Evolutionary conservation across 352 stramenopile genomes (phyloP).

Genomic region (Phytopythium boreale): DNA sequence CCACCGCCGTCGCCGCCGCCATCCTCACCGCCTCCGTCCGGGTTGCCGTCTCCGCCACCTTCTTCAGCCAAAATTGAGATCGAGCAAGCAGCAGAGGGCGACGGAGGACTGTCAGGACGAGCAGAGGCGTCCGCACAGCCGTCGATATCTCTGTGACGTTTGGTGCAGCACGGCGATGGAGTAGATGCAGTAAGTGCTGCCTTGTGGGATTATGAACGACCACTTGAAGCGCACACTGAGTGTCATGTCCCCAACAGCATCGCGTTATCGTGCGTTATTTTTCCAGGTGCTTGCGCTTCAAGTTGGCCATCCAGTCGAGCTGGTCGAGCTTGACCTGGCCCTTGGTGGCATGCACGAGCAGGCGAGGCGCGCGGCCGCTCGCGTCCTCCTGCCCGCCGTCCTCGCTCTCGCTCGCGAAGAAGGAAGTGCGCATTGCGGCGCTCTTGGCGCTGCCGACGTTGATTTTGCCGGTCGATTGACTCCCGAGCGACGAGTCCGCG

Average conservation of each 20-base stretch:
- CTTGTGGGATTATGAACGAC: too few relatives aligned
- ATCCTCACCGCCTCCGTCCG: neutral
- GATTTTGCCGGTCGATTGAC: slow-evolving; percentile 55
- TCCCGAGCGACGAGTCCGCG: slow-evolving; percentile 7
- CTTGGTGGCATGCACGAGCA: slow-evolving; percentile 47
- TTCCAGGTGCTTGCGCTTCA: slow-evolving; percentile 70
- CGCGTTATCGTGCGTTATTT: slow-evolving; percentile 13
- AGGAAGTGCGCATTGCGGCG: slow-evolving; percentile 72
- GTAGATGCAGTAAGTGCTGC: neutral
- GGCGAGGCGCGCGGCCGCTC: slow-evolving; percentile 14
- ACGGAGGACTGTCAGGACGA: too few relatives aligned
- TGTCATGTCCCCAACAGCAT: neutral
- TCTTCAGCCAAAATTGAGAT: neutral
- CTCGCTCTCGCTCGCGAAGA: slow-evolving; percentile 47
- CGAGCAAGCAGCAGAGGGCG: neutral
- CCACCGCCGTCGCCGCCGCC: too few relatives aligned
- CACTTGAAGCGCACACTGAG: too few relatives aligned
- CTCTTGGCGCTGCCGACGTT: slow-evolving; percentile 68
- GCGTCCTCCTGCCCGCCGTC: slow-evolving; percentile 9
- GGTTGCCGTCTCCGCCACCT: neutral
- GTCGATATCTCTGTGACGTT: neutral
- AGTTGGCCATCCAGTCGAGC: slow-evolving; percentile 79
- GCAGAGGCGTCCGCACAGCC: too few relatives aligned
- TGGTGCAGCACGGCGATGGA: neutral
- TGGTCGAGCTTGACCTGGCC: slow-evolving; percentile 48